phyloP scores from a whole-genome alignment of 345 rosid genomes.

The Acer yangbiense region DNA sequence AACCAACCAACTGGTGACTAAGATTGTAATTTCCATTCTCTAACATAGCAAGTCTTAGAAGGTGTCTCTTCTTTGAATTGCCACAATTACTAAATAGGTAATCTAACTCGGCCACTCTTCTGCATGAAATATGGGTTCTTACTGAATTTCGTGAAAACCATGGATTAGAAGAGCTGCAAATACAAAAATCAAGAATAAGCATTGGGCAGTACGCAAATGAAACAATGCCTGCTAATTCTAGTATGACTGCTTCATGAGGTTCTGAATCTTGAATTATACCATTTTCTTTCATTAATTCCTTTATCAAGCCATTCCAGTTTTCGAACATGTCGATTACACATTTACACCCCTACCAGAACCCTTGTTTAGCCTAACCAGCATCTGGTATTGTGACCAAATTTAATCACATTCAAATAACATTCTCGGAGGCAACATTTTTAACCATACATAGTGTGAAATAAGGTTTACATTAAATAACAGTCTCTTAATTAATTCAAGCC shows the following conservation, averaged over 20 bases:
- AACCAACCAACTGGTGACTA: slow-evolving; percentile 26
- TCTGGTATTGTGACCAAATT: no score
- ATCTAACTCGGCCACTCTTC: slow-evolving; percentile 41
- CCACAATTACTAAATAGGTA: slow-evolving; percentile 48
- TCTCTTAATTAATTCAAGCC: not conserved
- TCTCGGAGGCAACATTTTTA: not conserved
- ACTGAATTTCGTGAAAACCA: slow-evolving; percentile 47
- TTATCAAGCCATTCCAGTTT: not conserved
- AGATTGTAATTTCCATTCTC: slow-evolving; percentile 30
- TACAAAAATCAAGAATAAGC: slow-evolving; percentile 24
- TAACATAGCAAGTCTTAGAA: slow-evolving; percentile 34
- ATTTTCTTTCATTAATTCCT: not conserved
- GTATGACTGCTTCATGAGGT: not conserved
- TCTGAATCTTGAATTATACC: not conserved
- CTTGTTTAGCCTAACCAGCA: not conserved
- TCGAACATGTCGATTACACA: not conserved
- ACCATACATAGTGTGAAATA: not conserved
- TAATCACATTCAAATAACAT: not conserved
- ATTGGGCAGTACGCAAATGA: not conserved
- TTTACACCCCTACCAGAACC: not conserved
- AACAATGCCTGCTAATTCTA: not conserved
- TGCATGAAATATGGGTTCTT: slow-evolving; percentile 37
- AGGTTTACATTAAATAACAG: not conserved
- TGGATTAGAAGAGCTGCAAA: slow-evolving; percentile 59
- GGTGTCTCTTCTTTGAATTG: slow-evolving; percentile 44